Base-by-base conservation (phyloP, 208 protist species). In the Wallacemonas sp. region DNA sequence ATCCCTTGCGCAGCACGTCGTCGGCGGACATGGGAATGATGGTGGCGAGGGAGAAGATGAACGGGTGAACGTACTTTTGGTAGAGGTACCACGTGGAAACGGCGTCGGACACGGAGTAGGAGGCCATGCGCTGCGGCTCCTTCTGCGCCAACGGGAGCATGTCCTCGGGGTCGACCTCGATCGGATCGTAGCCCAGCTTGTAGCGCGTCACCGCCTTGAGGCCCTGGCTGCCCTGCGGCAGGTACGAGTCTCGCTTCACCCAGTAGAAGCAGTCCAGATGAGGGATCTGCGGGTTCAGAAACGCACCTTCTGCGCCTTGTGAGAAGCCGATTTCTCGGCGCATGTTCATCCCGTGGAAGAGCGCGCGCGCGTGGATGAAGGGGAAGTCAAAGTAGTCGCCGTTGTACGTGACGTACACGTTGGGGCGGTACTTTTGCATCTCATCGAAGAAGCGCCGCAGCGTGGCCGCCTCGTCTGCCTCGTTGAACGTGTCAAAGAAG, bases 71-170 rank as follows among this genome's bases (percentile, higher is more conserved):
- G 74, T 99, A 99, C 62, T 99, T 99, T 65, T 94, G 92, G 78
- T 99, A 99, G 16, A 99, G 84, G 79, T 99, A 99, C 87, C 99
- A 99, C 0, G 99, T 99, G 9, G 98, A 98, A 11, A 99, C 97
- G 6, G 99, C 99, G 80, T 99, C 99, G 5, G 99, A 99, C 1
- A 99, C 99, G 0, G 99, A 99, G 80, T 99, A 99, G n/a, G 92
- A 96, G 14, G 99, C 98, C 76, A 99, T 94, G 12, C 87, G 71
- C 72, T 99, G 96, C 11, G 99, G 99, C 27, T 99, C 70, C 34
- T 83, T 88, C 43, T 88, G 75, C 27, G 98, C 99, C 14, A 99
- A 93, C 0, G 86, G 87, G 6, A 99, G 77, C 98, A 99, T 99
- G 12, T 99, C 94, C 70, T 99, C 99, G 1, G 99, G 98, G 77